Evolutionary conservation across 495 filamentous ascomycete species (phyloP), one percentile per base, ranked within the genome.

Genomic region (Aspergillus olivimuriae): DNA sequence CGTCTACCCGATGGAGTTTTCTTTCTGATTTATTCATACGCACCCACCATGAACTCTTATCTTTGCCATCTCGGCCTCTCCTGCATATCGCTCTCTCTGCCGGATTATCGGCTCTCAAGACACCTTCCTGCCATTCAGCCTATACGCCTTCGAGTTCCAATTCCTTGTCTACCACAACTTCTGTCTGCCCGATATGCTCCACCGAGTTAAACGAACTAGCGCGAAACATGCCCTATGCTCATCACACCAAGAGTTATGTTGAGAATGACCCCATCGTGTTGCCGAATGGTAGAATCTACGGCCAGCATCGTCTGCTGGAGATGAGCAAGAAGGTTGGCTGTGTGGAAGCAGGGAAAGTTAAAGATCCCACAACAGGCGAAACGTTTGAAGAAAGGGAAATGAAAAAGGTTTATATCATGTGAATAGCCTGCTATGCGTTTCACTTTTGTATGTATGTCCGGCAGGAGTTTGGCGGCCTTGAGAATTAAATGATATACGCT

Each of bases 191-290:
- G 4, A 97, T 97, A 57, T 98, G 92, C 68, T 87, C 82, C 30
- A 92, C 84, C 2, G 92, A 98, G 61, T 74, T 98, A 43, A 96
- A 98, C 61, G 86, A 86, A 47, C 75, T 98, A 23, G 92, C 92
- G 12, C 74, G 82, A 31, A 82, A 81, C 55, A 82, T 97, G 44
- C 92, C 92, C 11, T 95, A 96, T 55, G 92, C 92, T 17, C 84
- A 94, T 50, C 92, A 98, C 58, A 84, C 82, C 34, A 92, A 94
- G 70, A 95, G 89, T 58, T 83, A 86, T 47, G 83, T 96, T 17
- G 89, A 95, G 59, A 81, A 73, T 26, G 91, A 97, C 53, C 75
- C 90, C 7, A 76, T 95, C 16, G 73, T 96, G 28, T 62, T 98
- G 44, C 91, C 91, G 10, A 96, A 95, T 65, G 80, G 82, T 5